These are phyloP conservation scores for Bertia moriformis DNA, from an alignment of 2,329 filamentous ascomycete species.

Conservation along the genomic window DNA sequence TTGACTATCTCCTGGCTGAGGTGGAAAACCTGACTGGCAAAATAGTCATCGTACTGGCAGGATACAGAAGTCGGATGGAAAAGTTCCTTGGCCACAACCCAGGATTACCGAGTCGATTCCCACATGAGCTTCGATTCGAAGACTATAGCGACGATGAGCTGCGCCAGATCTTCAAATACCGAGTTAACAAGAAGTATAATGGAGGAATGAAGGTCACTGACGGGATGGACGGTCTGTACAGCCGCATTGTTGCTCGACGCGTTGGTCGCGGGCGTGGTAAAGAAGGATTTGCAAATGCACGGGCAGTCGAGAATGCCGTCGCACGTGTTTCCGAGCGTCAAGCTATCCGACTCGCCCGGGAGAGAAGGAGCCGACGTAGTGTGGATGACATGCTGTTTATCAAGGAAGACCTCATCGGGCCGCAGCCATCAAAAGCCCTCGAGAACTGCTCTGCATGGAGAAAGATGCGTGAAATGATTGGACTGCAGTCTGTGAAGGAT, in stretches of 20 bases:
- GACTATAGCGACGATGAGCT: constrained; percentile 58
- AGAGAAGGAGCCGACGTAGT: constrained; percentile 19
- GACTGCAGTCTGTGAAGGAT: constrained; percentile 46
- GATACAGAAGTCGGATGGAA: constrained; percentile 65
- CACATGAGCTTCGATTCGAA: constrained; percentile 46
- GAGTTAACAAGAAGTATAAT: constrained; percentile 36
- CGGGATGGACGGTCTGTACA: constrained; percentile 43
- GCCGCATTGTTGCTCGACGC: constrained; percentile 44
- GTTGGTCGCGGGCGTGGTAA: constrained; percentile 46
- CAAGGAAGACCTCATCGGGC: constrained; percentile 59
- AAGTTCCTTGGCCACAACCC: constrained; percentile 62
- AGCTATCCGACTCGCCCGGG: constrained; percentile 31
- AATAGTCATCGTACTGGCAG: constrained; percentile 58
- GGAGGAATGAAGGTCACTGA: constrained; percentile 43
- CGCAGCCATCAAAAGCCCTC: constrained; percentile 41
- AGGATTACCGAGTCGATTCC: constrained; percentile 56
- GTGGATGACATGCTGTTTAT: constrained; percentile 42
- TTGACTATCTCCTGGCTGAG: constrained; percentile 60
- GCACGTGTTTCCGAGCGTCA: constrained; percentile 41
- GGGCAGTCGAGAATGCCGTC: constrained; percentile 49
- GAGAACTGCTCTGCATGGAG: constrained; percentile 36
- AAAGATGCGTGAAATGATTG: constrained; percentile 40
- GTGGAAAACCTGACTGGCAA: constrained; percentile 59
- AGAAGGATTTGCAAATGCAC: constrained; percentile 61
- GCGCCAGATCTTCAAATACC: constrained; percentile 38